These are phyloP conservation scores for Rhexocercosporidium sp. DNA, from an alignment of 2,329 filamentous ascomycete genomes.

Conservation along the genomic window DNA sequence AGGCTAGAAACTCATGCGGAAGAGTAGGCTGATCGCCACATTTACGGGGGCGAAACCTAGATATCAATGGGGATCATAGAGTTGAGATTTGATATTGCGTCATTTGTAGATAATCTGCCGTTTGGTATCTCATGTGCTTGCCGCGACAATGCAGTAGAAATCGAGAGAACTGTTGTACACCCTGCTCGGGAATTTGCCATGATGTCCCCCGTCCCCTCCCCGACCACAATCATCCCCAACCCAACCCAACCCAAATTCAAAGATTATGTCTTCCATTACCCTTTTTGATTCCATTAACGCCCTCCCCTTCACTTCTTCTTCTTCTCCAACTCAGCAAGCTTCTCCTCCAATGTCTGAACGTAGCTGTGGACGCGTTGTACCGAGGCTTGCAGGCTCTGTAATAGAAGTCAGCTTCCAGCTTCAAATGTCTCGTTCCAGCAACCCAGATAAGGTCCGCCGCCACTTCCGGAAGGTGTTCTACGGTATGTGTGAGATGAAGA, in stretches of 20 bases:
- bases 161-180: slow-evolving; percentile 32
- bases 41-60: not conserved
- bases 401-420: slow-evolving; percentile 22
- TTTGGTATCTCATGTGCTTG: slow-evolving; percentile 29
- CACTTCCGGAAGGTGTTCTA: slow-evolving; percentile 20
- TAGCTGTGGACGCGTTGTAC: slow-evolving; percentile 87
- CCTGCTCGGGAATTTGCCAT: slow-evolving; percentile 17
- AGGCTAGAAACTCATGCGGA: slow-evolving; percentile 23
- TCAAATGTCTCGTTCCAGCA: not conserved
- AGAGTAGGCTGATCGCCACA: not conserved
- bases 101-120: slow-evolving; percentile 21
- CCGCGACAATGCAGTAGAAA: slow-evolving; percentile 27
- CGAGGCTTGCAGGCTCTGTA: slow-evolving; percentile 82
- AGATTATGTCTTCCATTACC: slow-evolving; percentile 11
- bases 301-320: slow-evolving; percentile 59
- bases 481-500: slow-evolving; percentile 12
- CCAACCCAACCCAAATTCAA: slow-evolving; percentile 7
- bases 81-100: slow-evolving; percentile 15
- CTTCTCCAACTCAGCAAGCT: slow-evolving; percentile 71
- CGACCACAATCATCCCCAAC: not conserved
- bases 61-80: not conserved
- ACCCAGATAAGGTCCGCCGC: slow-evolving; percentile 12
- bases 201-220: not conserved
- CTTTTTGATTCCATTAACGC: slow-evolving; percentile 3
- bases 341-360: slow-evolving; percentile 80